These are phyloP conservation scores for Platanthera zijinensis DNA, from an alignment of 106 monocot genomes.

Conservation along the genomic window DNA sequence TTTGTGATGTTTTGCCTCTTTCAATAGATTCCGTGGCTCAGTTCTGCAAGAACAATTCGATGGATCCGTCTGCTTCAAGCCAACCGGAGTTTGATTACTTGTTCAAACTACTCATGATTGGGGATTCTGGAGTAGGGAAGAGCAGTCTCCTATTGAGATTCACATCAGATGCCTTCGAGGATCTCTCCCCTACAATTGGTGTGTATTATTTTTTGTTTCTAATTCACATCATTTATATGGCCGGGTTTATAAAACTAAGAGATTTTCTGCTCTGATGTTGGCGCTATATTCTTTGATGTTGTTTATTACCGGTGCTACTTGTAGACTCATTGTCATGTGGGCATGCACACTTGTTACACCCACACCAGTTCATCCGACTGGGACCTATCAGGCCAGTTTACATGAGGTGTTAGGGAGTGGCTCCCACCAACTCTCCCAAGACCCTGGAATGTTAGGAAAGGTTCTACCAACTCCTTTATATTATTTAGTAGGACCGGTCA, in stretches of 20 bases:
- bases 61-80: slow-evolving; percentile 48
- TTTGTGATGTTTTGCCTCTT: not conserved
- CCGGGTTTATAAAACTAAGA: not conserved
- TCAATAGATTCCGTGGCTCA: not conserved
- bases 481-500: no score
- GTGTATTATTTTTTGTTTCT: not conserved
- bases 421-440: no score
- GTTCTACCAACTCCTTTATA: no score
- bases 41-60: slow-evolving; percentile 10
- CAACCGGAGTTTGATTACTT: slow-evolving; percentile 90
- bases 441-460: no score
- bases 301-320: not conserved
- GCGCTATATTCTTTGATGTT: not conserved
- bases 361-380: no score
- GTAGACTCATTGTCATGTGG: not conserved
- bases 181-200: slow-evolving; percentile 96
- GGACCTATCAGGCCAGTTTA: no score
- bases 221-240: not conserved
- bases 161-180: slow-evolving; percentile 84
- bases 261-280: not conserved
- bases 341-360: not conserved
- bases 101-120: slow-evolving; percentile 90
- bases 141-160: slow-evolving; percentile 82
- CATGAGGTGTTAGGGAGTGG: no score
- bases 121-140: slow-evolving; percentile 96